A percentile compares a stretch with the other conserved stretches of the same genome.
Evolutionary conservation across 768 basidiomycete genomes (phyloP).

Genomic region (Phylloporus sp.): DNA sequence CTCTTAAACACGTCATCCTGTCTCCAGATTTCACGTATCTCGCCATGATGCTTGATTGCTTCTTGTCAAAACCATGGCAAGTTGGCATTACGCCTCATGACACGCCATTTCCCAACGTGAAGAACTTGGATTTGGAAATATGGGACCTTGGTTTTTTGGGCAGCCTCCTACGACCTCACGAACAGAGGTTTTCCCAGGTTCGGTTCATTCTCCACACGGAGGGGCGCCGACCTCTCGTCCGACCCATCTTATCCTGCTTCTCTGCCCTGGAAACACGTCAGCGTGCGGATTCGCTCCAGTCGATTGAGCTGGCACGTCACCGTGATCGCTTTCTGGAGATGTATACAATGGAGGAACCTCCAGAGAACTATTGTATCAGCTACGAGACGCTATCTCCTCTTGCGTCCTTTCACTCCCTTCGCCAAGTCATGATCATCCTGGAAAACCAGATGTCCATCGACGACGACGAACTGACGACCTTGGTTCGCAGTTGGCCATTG

Average conservation of each 20-base stretch:
- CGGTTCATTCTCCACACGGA: neutral
- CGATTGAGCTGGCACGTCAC: too few species aligned
- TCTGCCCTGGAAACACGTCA: neutral
- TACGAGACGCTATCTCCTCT: neutral
- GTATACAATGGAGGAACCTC: too few species aligned
- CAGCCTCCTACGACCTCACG: neutral
- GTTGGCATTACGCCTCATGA: neutral
- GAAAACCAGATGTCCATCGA: neutral
- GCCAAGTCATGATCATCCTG: neutral
- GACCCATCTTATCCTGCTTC: neutral
- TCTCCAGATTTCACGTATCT: neutral
- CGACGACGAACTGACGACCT: neutral
- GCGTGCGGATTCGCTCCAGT: neutral
- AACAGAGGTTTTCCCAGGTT: neutral
- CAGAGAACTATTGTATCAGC: too few species aligned
- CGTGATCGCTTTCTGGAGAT: too few species aligned
- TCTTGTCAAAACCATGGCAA: neutral
- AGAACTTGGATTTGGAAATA: neutral
- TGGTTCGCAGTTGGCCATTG: neutral
- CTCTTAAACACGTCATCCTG: neutral
- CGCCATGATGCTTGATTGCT: neutral
- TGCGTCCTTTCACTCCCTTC: neutral
- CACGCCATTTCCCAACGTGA: neutral
- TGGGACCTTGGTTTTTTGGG: neutral
- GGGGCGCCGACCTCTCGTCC: neutral